These are phyloP conservation scores for Penicillium sp. DNA, from an alignment of 2,329 filamentous ascomycete genomes.

Conservation along the genomic window DNA sequence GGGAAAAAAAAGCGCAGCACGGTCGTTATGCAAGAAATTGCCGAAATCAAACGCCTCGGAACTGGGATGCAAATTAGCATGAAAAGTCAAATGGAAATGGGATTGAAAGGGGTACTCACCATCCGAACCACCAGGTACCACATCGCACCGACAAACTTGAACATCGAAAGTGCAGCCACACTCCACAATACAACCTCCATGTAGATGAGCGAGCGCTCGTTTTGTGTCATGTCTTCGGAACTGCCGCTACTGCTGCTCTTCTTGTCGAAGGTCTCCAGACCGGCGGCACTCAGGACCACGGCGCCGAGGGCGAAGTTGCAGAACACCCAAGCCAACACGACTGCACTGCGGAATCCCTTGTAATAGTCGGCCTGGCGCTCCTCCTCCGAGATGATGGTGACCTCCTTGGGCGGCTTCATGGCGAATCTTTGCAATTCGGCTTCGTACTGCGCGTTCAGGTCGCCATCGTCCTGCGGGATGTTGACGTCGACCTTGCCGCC, in stretches of 20 bases:
- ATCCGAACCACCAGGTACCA: conserved; percentile 91
- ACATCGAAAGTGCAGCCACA: conserved; percentile 77
- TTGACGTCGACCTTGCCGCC: conserved; percentile 92
- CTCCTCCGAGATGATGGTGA: conserved; percentile 47
- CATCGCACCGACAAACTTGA: conserved; percentile 82
- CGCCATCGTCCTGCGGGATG: conserved; percentile 83
- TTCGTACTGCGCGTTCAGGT: conserved; percentile 94
- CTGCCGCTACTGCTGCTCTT: conserved; percentile 23
- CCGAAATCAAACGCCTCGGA: conserved; percentile 49
- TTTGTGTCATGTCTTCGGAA: conserved; percentile 43
- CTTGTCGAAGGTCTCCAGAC: conserved; percentile 65
- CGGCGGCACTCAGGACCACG: conserved; percentile 80
- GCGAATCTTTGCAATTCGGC: conserved; percentile 73
- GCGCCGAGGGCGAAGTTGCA: conserved; percentile 87
- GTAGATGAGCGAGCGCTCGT: conserved; percentile 71
- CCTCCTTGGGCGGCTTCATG: conserved; percentile 70
- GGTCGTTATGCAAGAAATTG: conserved; percentile 8
- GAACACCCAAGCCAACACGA: conserved; percentile 95
- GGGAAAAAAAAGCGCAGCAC: conserved; percentile 15
- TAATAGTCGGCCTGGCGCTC: conserved; percentile 98
- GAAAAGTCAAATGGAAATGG: background rate
- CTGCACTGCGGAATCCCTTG: conserved; percentile 86
- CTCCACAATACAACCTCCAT: conserved; percentile 85
- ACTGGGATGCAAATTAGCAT: conserved; percentile 41
- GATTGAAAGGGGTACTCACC: conserved; percentile 57